A percentile compares a stretch with the other conserved stretches of the same genome.
These are phyloP conservation scores for Geosiphon pyriformis DNA, from an alignment of 192 early-diverging fungal species.

Conservation along the genomic window DNA sequence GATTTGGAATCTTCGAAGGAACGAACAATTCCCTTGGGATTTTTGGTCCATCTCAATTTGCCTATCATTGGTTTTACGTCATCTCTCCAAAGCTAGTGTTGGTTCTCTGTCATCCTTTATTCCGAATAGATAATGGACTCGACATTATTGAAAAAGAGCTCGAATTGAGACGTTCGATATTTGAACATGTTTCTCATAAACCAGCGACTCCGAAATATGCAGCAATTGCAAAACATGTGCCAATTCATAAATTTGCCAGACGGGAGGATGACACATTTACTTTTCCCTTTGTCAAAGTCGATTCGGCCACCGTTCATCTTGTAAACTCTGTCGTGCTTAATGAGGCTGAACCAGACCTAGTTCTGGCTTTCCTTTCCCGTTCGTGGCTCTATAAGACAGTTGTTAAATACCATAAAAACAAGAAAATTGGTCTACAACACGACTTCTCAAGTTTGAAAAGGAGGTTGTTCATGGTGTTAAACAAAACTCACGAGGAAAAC, in stretches of 20 bases:
- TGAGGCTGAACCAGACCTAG: conserved; percentile 13
- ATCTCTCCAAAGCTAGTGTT: conserved; percentile 32
- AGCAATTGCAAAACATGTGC: too few relatives aligned
- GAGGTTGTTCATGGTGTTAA: conserved; percentile 9
- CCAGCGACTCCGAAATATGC: too few relatives aligned
- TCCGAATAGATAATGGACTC: conserved; percentile 4
- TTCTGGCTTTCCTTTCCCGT: conserved; percentile 9
- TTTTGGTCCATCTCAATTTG: conserved; percentile 9
- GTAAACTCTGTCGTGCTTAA: too few relatives aligned
- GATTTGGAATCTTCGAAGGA: conserved; percentile 34
- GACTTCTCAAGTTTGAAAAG: conserved; percentile 9
- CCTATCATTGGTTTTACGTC: conserved; percentile 30
- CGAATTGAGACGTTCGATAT: too few relatives aligned
- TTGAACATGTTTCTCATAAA: too few relatives aligned
- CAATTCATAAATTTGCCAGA: too few relatives aligned
- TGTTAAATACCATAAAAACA: conserved; percentile 11
- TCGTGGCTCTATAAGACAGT: conserved; percentile 15
- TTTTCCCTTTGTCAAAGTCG: conserved; percentile 7
- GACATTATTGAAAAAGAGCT: too few relatives aligned
- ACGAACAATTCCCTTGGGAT: neutral
- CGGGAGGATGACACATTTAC: conserved; percentile 6
- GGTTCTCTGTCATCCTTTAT: conserved; percentile 15
- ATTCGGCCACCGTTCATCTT: conserved; percentile 14
- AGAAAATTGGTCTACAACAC: neutral
- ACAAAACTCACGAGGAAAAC: too few relatives aligned